A percentile compares a stretch with the other conserved stretches of the same genome.
phyloP scores from a whole-genome alignment of 2,329 filamentous ascomycete species.

The Nothophoma quercina region DNA sequence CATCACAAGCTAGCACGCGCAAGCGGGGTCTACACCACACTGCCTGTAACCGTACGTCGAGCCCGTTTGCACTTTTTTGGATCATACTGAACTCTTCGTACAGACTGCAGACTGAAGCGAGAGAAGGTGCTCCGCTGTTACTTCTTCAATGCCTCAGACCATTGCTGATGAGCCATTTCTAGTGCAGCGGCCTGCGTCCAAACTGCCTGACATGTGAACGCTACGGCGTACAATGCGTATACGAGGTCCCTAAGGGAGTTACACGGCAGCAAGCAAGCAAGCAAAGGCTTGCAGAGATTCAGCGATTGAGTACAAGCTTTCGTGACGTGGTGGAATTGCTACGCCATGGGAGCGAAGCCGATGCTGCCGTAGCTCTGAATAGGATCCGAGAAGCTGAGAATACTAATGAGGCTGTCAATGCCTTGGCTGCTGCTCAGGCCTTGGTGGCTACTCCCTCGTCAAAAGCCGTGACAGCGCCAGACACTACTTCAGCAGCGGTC shows the following conservation, averaged over 20 bases:
- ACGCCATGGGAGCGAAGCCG: background rate
- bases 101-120: background rate
- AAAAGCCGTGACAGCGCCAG: background rate
- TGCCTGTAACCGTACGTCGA: background rate
- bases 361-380: background rate
- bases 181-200: conserved; percentile 2
- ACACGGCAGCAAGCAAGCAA: conserved; percentile 5
- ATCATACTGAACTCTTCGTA: background rate
- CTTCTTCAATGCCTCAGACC: no score
- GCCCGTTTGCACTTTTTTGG: background rate
- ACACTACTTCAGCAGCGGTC: background rate
- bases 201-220: background rate
- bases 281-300: background rate
- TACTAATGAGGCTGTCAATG: background rate
- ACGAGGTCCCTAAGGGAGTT: background rate
- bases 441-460: background rate
- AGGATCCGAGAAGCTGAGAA: conserved; percentile 1
- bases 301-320: background rate
- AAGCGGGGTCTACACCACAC: background rate
- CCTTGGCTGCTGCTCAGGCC: background rate
- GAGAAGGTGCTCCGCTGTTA: background rate
- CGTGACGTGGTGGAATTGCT: background rate
- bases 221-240: background rate
- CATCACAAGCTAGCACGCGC: background rate
- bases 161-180: background rate